Evolutionary conservation across 2,329 filamentous ascomycete genomes (phyloP).

Genomic region (Cytospora piceicola): DNA sequence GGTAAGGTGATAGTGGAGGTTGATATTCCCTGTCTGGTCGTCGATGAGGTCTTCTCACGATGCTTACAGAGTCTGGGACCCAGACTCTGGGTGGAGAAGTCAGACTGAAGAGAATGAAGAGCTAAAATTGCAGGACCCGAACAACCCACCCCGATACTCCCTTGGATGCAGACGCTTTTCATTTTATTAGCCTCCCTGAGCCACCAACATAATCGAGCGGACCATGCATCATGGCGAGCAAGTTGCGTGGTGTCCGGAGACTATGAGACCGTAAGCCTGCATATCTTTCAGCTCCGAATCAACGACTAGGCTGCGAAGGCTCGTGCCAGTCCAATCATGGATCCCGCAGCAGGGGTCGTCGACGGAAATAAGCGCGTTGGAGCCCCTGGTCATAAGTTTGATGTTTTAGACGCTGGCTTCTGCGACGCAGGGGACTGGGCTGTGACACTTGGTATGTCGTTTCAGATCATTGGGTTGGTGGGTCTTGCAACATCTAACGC

Average conservation of each 20-base stretch:
- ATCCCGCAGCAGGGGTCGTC: neutral
- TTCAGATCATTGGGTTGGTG: conserved; percentile 17
- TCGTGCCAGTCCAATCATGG: conserved; percentile 14
- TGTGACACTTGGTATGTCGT: conserved; percentile 17
- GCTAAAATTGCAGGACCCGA: neutral
- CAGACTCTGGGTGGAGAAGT: neutral
- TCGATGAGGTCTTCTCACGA: neutral
- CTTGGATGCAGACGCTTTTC: neutral
- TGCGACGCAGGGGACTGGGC: conserved; percentile 17
- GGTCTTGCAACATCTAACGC: neutral
- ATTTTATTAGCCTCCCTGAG: neutral
- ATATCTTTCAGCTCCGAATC: conserved; percentile 13
- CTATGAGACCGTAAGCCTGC: conserved; percentile 17
- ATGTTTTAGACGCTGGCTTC: conserved; percentile 17
- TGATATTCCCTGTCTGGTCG: neutral
- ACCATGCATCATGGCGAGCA: conserved; percentile 14
- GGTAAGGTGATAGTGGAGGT: neutral
- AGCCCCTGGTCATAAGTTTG: conserved; percentile 7
- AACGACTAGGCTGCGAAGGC: conserved; percentile 1
- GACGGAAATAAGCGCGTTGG: conserved; percentile 9
- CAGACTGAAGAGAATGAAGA: neutral
- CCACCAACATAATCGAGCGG: conserved; percentile 1
- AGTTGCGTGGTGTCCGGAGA: conserved; percentile 9
- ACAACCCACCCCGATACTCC: neutral
- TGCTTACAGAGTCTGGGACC: neutral